phyloP scores from a whole-genome alignment of 2,329 filamentous ascomycete genomes.

The Trichoderma aggressivum region DNA sequence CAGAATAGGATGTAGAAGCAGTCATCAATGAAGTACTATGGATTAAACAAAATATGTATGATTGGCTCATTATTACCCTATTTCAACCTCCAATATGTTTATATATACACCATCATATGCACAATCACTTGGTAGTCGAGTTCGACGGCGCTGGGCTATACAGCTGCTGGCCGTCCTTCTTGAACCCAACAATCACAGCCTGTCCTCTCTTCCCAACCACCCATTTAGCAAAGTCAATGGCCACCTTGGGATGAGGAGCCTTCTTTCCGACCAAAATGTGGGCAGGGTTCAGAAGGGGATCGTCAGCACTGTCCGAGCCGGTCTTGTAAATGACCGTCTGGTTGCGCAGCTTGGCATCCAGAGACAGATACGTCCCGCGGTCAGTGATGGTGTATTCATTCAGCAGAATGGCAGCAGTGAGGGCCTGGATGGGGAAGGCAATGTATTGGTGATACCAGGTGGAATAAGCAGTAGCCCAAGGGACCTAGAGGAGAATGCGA shows the following conservation, averaged over 20 bases:
- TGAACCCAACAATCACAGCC: constrained; percentile 35
- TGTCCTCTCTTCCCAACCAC: constrained; percentile 37
- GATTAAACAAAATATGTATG: background rate
- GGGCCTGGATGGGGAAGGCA: constrained; percentile 43
- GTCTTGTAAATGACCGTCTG: constrained; percentile 37
- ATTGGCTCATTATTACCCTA: background rate
- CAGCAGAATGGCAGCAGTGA: constrained; percentile 39
- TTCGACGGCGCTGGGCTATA: constrained; percentile 34
- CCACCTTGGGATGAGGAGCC: constrained; percentile 33
- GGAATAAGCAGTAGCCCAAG: constrained; percentile 43
- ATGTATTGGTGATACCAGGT: constrained; percentile 48
- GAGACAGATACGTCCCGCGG: constrained; percentile 42
- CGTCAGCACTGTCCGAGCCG: constrained; percentile 33
- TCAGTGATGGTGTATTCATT: constrained; percentile 48
- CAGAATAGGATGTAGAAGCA: background rate
- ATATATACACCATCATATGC: background rate
- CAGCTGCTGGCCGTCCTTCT: constrained; percentile 36
- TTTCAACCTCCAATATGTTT: background rate
- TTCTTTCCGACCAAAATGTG: constrained; percentile 38
- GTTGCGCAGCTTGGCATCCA: constrained; percentile 33
- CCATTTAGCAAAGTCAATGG: constrained; percentile 39
- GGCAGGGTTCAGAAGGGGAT: constrained; percentile 43
- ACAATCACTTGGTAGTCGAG: background rate
- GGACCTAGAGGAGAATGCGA: constrained; percentile 24
- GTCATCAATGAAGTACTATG: background rate